phyloP scores from a whole-genome alignment of 371 early-diverging fungal species.

The Actinomortierella ambigua region DNA sequence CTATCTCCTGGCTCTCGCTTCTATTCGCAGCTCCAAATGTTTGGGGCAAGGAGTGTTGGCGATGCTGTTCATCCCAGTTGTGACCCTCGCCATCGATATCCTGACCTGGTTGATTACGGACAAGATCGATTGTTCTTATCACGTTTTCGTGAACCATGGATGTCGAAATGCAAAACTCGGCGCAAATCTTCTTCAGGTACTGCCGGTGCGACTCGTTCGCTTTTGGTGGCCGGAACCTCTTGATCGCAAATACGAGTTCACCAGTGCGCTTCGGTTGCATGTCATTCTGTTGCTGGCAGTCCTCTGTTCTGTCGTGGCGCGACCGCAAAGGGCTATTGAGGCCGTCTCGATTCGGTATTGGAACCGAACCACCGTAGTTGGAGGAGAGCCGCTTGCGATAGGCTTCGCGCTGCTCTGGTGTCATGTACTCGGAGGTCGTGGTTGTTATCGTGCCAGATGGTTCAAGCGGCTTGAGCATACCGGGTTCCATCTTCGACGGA shows the following conservation, averaged over 20 bases:
- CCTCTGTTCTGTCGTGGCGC: no score
- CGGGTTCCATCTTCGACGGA: no score
- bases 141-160: conserved; percentile 70
- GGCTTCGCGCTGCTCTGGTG: conserved; percentile 36
- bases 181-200: conserved; percentile 66
- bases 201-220: conserved; percentile 74
- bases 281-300: no score
- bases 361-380: no score
- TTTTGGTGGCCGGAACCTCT: conserved; percentile 76
- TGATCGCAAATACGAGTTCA: conserved; percentile 66
- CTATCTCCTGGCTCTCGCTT: no score
- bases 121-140: conserved; percentile 71
- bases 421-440: conserved; percentile 31
- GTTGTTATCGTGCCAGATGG: conserved; percentile 26
- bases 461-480: conserved; percentile 7
- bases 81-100: conserved; percentile 13
- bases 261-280: background rate
- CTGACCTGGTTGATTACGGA: conserved; percentile 53
- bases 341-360: no score
- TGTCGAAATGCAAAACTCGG: conserved; percentile 72
- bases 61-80: background rate
- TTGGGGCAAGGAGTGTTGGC: no score
- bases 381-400: conserved; percentile 21
- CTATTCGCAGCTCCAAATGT: no score
- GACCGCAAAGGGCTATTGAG: no score